Percentiles rank a stretch among this genome's conserved stretches.
Evolutionary conservation across 208 protist species (phyloP).

Genomic region (Herpetomonas tarakana): DNA sequence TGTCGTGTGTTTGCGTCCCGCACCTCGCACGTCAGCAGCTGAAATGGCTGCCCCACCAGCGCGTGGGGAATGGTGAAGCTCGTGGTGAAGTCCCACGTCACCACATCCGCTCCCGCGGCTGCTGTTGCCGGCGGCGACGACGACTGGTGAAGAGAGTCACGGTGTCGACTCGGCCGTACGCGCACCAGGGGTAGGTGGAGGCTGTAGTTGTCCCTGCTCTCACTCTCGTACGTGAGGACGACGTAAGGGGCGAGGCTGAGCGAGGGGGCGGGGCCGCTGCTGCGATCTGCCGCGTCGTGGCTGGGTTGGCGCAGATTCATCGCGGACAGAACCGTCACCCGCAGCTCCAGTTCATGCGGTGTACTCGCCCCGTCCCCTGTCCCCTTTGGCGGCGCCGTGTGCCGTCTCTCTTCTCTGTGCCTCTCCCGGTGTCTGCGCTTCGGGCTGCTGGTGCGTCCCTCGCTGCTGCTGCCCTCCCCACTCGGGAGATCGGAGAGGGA

Average conservation of each 20-base stretch:
- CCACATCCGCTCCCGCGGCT: not conserved
- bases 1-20: conserved; percentile 5
- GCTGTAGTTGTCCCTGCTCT: conserved; percentile 3
- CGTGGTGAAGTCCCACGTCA: conserved; percentile 4
- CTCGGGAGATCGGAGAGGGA: too few relatives aligned
- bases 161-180: not conserved
- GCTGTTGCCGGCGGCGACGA: not conserved
- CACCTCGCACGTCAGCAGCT: conserved; percentile 4
- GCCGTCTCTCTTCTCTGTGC: too few relatives aligned
- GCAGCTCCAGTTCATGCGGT: not conserved
- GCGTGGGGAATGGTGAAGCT: conserved; percentile 1
- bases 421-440: too few relatives aligned
- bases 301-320: not conserved
- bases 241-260: not conserved
- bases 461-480: too few relatives aligned
- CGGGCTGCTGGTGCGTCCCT: too few relatives aligned
- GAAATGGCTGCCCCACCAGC: not conserved
- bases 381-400: not conserved
- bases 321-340: not conserved
- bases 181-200: not conserved
- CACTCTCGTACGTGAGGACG: conserved; percentile 1
- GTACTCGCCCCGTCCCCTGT: not conserved
- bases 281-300: too few relatives aligned
- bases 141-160: not conserved
- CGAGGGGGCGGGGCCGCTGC: not conserved